Percentiles rank a stretch among this genome's conserved stretches.
Conservation (phyloP, 2,329 filamentous ascomycete species). For the Cercospora sesami region DNA sequence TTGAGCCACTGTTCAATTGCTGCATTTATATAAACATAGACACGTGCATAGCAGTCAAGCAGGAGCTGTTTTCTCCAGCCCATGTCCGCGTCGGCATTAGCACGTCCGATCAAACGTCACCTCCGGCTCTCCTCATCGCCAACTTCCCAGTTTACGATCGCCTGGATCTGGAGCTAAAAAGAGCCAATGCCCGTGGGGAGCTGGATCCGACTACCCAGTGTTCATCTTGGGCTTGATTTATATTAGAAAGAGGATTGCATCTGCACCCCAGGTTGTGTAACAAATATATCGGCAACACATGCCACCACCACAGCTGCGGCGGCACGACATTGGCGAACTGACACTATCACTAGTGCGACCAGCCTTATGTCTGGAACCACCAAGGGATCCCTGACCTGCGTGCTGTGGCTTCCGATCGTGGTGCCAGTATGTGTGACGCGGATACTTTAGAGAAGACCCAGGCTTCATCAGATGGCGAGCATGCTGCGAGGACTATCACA, state of each 20-base stretch:
- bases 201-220: background rate
- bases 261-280: background rate
- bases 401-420: slow-evolving; percentile 3
- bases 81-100: background rate
- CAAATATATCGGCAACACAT: background rate
- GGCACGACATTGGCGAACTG: background rate
- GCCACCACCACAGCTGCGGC: background rate
- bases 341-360: background rate
- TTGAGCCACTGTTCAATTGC: background rate
- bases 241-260: background rate
- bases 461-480: background rate
- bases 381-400: slow-evolving; percentile 13
- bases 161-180: background rate
- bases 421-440: slow-evolving; percentile 15
- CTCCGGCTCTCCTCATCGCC: slow-evolving; percentile 5
- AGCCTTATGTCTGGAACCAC: slow-evolving; percentile 6
- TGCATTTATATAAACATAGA: slow-evolving; percentile 4
- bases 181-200: background rate
- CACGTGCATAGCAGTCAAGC: background rate
- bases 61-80: background rate
- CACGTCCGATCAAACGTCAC: slow-evolving; percentile 4
- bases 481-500: slow-evolving; percentile 3
- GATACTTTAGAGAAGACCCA: slow-evolving; percentile 6
- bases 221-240: background rate
- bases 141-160: slow-evolving; percentile 7